These are phyloP conservation scores for Metroxylon sagu DNA, from an alignment of 176 grass and related monocot genomes.

Conservation along the genomic window DNA sequence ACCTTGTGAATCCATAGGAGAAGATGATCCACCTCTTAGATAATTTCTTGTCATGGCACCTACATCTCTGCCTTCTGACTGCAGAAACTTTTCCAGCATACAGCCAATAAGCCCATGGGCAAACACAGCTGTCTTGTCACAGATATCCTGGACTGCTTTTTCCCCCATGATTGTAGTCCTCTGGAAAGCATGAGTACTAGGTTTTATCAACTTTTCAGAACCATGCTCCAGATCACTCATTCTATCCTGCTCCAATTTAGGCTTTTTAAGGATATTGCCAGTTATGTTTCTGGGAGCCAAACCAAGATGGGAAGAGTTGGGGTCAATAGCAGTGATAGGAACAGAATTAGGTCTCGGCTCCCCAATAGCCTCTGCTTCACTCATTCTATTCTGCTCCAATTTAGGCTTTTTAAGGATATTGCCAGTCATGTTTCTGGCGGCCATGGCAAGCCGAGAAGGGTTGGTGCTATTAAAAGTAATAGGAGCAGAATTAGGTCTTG, in stretches of 20 bases:
- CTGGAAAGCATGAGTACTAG: background rate
- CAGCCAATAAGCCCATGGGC: no score
- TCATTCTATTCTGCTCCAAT: background rate
- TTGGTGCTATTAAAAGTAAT: background rate
- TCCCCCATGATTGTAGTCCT: background rate
- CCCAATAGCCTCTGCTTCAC: no score
- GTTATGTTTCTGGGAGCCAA: background rate
- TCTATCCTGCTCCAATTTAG: constrained; percentile 2
- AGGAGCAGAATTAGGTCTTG: background rate
- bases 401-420: background rate
- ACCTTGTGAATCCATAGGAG: no score
- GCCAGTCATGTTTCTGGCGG: background rate
- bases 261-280: background rate
- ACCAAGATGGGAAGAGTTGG: no score
- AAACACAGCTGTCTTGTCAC: no score
- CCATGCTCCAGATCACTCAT: background rate
- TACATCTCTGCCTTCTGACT: no score
- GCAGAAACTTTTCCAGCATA: no score
- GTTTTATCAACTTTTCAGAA: background rate
- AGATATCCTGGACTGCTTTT: background rate
- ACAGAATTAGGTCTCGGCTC: no score
- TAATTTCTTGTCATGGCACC: no score
- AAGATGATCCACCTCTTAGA: no score
- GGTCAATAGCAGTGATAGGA: no score
- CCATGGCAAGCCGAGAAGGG: background rate